phyloP scores from a whole-genome alignment of 306 rosid genomes.

The Cucurbita maxima region DNA sequence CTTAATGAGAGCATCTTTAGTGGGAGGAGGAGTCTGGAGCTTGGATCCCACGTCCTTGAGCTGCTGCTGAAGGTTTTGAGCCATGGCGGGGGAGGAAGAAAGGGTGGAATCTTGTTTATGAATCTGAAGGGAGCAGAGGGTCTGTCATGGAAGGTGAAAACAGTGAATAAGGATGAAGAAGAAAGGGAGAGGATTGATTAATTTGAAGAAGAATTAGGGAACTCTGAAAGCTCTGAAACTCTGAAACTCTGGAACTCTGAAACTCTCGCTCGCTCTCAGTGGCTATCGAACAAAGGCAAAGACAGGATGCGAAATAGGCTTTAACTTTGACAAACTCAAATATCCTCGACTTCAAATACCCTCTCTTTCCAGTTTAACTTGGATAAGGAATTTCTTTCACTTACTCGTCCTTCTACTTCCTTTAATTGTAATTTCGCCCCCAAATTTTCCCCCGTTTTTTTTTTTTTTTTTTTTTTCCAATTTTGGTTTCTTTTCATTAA shows the following conservation, averaged over 20 bases:
- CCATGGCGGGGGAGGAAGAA: conserved; percentile 24
- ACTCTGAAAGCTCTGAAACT: not conserved
- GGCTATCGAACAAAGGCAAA: conserved; percentile 24
- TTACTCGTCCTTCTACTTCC: too few species aligned
- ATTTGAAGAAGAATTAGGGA: not conserved
- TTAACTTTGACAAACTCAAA: too few species aligned
- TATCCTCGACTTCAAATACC: too few species aligned
- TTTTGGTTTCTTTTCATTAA: too few species aligned
- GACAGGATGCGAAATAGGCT: not conserved
- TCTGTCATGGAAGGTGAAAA: conserved; percentile 25
- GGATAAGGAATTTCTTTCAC: too few species aligned
- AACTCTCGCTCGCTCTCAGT: conserved; percentile 4
- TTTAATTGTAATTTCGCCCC: too few species aligned
- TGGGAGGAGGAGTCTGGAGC: conserved; percentile 50
- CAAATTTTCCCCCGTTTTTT: too few species aligned
- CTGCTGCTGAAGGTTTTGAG: conserved; percentile 51
- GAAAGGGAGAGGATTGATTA: not conserved
- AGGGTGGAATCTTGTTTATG: conserved; percentile 11
- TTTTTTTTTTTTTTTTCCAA: too few species aligned
- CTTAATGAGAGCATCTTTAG: conserved; percentile 78
- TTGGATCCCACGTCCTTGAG: conserved; percentile 96
- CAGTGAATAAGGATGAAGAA: conserved; percentile 1
- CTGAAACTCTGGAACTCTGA: not conserved
- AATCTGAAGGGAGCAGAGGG: conserved; percentile 14
- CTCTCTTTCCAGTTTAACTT: too few species aligned